Conservation (phyloP, 345 rosid species). For the Orychophragmus violaceus region DNA sequence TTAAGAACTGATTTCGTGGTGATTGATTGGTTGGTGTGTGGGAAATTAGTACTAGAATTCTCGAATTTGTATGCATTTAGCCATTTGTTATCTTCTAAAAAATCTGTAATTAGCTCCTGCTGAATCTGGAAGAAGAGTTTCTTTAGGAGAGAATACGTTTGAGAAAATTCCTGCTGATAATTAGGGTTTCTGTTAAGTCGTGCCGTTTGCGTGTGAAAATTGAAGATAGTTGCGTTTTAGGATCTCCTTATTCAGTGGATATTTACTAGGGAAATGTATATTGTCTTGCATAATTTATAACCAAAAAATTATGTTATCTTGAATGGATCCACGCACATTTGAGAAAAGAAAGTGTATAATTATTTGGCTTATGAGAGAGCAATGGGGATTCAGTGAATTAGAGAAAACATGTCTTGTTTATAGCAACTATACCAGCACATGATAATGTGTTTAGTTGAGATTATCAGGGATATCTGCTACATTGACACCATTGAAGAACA, state of each 20-base stretch:
- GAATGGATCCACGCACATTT: neutral
- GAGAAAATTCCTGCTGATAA: slow-evolving; percentile 14
- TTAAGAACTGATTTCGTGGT: neutral
- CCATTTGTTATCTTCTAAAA: neutral
- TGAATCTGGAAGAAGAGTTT: slow-evolving; percentile 14
- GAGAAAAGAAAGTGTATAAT: neutral
- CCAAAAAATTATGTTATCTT: too few species aligned
- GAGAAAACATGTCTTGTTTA: neutral
- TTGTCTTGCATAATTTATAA: neutral
- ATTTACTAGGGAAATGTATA: neutral
- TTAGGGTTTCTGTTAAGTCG: slow-evolving; percentile 16
- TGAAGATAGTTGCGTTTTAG: neutral
- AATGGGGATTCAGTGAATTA: neutral
- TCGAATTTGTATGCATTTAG: neutral
- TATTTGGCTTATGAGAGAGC: too few species aligned
- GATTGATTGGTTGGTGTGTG: neutral
- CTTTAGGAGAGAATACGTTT: neutral
- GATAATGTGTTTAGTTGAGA: neutral
- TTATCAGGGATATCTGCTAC: neutral
- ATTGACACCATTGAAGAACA: neutral
- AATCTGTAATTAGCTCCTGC: neutral
- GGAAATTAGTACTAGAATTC: neutral
- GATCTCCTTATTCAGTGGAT: neutral
- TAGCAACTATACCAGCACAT: neutral
- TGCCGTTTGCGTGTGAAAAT: neutral